Base-by-base conservation (phyloP, 2,329 filamentous ascomycete species). In the Colletotrichum nymphaeae region DNA sequence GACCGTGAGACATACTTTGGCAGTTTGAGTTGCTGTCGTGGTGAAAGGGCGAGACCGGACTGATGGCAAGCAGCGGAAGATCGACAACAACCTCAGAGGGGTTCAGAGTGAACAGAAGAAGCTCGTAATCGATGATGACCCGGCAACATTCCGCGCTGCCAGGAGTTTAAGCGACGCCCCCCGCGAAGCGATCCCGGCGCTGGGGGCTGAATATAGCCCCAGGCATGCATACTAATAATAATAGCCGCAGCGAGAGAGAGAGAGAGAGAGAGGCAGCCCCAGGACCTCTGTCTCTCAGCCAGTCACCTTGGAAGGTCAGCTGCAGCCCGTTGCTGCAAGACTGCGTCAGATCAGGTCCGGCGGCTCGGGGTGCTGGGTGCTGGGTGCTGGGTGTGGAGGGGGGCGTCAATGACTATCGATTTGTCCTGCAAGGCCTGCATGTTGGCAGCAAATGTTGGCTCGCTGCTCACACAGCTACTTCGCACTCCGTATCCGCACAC, bases 351-450 rank as follows among this genome's bases (percentile, higher is more conserved):
- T 56, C 60, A 70, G 67, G 37, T 46, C 60, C 67, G 30, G 67
- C 30, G 67, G 55, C 46, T 65, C 32, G 49, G 64, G 35, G 64
- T 42, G 37, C 37, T 42, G 64, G 57, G 64, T 42, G 37, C 37
- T 42, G 64, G 57, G 64, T 42, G 37, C 37, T 42, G 37, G 37
- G 37, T 42, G 26, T 16, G 42, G 22, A 14, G 62, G 22, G 22
- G 56, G 56, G 37, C 53, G 53, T 60, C 24, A 46, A n/a, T 26
- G 46, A 70, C 70, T 70, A 73, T 73, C 67, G 70, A 49, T 46
- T 73, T 66, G 24, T 37, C 16, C 42, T 49, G 42, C 42, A 49
- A 19, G 49, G 22, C 67, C 66, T 66, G 71, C 71, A 71, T 46
- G 52, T 57, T 46, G 55, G 52, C 52, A 42, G 8, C 24, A 22